phyloP scores from a whole-genome alignment of 2,329 filamentous ascomycete species.

The Paraphaeosphaeria sporulosa region DNA sequence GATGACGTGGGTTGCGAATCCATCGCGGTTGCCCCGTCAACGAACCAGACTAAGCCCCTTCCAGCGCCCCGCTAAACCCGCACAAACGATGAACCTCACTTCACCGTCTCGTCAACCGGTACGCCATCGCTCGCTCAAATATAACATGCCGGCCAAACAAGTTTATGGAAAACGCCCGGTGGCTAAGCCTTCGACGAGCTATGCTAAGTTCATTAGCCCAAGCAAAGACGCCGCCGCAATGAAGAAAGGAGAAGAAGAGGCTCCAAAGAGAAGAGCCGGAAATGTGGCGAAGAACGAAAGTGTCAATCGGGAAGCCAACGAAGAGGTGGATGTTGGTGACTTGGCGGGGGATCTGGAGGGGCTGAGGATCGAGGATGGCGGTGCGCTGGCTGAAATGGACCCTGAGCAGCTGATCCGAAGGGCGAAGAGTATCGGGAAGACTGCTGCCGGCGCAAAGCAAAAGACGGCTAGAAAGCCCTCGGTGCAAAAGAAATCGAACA shows the following conservation, averaged over 20 bases:
- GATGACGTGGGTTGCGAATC: neutral
- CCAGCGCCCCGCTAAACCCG: constrained; percentile 13
- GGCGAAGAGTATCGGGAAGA: neutral
- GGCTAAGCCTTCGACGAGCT: constrained; percentile 21
- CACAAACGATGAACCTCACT: constrained; percentile 5
- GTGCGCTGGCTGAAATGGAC: neutral
- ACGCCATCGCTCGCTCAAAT: constrained; percentile 6
- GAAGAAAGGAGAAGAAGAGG: neutral
- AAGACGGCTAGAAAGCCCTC: neutral
- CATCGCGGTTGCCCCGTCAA: constrained; percentile 19
- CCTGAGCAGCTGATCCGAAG: neutral
- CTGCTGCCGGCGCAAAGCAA: neutral
- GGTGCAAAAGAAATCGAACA: neutral
- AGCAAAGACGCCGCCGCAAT: constrained; percentile 2
- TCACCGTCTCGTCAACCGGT: neutral
- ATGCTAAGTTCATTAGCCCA: constrained; percentile 34
- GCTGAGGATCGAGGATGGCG: neutral
- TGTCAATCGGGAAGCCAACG: neutral
- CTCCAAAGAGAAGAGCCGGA: constrained; percentile 12
- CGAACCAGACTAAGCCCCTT: constrained; percentile 13
- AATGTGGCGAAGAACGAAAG: constrained; percentile 6
- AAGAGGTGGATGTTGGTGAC: constrained; percentile 4
- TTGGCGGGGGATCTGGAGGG: neutral
- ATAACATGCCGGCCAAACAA: constrained; percentile 43
- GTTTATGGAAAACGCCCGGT: constrained; percentile 51